Conservation (phyloP, 495 filamentous ascomycete species). For the Monascus purpureus region DNA sequence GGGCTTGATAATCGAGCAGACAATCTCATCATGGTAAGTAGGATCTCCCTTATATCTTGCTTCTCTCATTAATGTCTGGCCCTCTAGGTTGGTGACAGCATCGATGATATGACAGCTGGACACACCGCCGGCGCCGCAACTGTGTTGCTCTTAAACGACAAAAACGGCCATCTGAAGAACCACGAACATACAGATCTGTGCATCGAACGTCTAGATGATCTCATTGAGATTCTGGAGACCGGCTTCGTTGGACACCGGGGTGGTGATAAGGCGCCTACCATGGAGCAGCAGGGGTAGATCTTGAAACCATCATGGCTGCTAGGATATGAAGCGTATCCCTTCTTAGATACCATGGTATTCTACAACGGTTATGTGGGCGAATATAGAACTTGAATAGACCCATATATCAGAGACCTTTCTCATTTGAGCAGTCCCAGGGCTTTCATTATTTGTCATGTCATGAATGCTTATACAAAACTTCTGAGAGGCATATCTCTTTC, state of each 20-base stretch:
- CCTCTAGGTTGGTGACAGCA: slow-evolving; percentile 65
- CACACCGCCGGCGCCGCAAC: slow-evolving; percentile 76
- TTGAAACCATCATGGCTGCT: background rate
- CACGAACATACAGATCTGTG: slow-evolving; percentile 69
- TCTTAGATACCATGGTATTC: background rate
- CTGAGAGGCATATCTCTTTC: too few species aligned
- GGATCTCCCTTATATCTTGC: background rate
- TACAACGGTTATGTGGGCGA: background rate
- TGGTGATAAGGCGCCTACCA: slow-evolving; percentile 8
- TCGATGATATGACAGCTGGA: slow-evolving; percentile 90
- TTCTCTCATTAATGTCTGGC: slow-evolving; percentile 1
- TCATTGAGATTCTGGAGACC: slow-evolving; percentile 53
- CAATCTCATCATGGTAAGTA: slow-evolving; percentile 41
- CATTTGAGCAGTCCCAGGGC: too few species aligned
- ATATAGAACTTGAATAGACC: background rate
- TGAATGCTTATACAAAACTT: too few species aligned
- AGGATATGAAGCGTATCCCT: background rate
- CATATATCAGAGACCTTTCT: too few species aligned
- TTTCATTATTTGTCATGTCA: too few species aligned
- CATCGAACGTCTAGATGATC: slow-evolving; percentile 51
- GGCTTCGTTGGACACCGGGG: slow-evolving; percentile 37
- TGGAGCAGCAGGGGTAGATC: slow-evolving; percentile 2
- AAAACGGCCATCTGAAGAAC: slow-evolving; percentile 54
- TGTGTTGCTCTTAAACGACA: slow-evolving; percentile 71
- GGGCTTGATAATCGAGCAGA: slow-evolving; percentile 38